Evolutionary conservation across 2,329 filamentous ascomycete species (phyloP).

Genomic region (Dothistroma pini): DNA sequence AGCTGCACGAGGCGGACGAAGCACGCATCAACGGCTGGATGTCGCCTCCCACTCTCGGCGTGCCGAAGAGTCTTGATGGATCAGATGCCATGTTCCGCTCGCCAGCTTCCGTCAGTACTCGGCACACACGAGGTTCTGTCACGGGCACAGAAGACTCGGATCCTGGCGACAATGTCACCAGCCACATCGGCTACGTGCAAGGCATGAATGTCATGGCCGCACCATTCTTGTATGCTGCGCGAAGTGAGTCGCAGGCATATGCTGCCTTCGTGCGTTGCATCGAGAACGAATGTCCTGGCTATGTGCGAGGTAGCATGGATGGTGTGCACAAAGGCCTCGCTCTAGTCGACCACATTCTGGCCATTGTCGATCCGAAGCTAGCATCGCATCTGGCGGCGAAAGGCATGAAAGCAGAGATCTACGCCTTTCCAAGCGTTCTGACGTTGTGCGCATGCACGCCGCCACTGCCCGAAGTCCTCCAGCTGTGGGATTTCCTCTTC

Average conservation of each 20-base stretch:
- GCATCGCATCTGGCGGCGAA: slow-evolving; percentile 80
- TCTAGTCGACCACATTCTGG: slow-evolving; percentile 85
- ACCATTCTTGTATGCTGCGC: slow-evolving; percentile 89
- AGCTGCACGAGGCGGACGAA: slow-evolving; percentile 73
- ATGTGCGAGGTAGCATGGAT: slow-evolving; percentile 94
- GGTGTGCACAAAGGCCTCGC: slow-evolving; percentile 90
- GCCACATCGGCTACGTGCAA: slow-evolving; percentile 88
- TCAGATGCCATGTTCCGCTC: slow-evolving; percentile 44
- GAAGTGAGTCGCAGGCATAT: slow-evolving; percentile 93
- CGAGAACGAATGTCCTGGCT: slow-evolving; percentile 83
- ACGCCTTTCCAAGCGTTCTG: slow-evolving; percentile 91
- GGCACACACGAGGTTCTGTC: slow-evolving; percentile 40
- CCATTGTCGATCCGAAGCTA: slow-evolving; percentile 86
- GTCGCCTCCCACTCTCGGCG: slow-evolving; percentile 47
- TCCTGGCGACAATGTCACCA: slow-evolving; percentile 46
- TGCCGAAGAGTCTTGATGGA: slow-evolving; percentile 49
- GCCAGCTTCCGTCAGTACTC: slow-evolving; percentile 31
- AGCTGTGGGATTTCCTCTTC: slow-evolving; percentile 95
- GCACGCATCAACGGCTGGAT: slow-evolving; percentile 52
- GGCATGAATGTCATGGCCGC: slow-evolving; percentile 98
- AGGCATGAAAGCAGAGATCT: slow-evolving; percentile 87
- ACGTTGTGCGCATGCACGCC: slow-evolving; percentile 96
- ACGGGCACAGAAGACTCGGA: slow-evolving; percentile 62
- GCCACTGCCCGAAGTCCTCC: slow-evolving; percentile 85
- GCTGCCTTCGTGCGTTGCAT: slow-evolving; percentile 85